A percentile compares a stretch with the other conserved stretches of the same genome.
These are phyloP conservation scores for Vicia faba DNA, from an alignment of 306 rosid genomes.

Conservation along the genomic window DNA sequence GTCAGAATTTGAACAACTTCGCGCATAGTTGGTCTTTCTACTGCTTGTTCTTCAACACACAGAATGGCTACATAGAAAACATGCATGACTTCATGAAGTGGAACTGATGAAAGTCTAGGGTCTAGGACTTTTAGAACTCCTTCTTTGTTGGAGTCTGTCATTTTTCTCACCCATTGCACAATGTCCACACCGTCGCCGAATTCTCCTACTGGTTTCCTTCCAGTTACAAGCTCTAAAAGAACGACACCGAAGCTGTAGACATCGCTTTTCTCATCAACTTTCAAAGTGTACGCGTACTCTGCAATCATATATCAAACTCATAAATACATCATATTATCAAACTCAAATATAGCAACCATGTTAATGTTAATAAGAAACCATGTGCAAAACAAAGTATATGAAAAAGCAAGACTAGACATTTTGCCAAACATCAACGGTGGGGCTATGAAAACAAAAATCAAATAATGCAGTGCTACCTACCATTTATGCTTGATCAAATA, in stretches of 20 bases:
- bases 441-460: constrained; percentile 39
- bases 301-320: constrained; percentile 39
- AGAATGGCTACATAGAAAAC: constrained; percentile 91
- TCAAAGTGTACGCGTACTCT: constrained; percentile 95
- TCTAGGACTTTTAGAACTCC: constrained; percentile 80
- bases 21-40: constrained; percentile 95
- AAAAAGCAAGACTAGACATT: neutral
- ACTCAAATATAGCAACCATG: constrained; percentile 16
- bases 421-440: constrained; percentile 31
- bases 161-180: constrained; percentile 91
- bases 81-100: constrained; percentile 85
- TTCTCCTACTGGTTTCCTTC: constrained; percentile 95
- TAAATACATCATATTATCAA: constrained; percentile 7
- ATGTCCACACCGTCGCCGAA: constrained; percentile 97
- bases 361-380: neutral
- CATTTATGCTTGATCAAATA: constrained; percentile 38
- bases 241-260: constrained; percentile 96
- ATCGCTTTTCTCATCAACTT: constrained; percentile 94
- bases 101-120: constrained; percentile 87
- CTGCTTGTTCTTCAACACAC: constrained; percentile 96
- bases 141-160: constrained; percentile 86
- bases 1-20: constrained; percentile 97
- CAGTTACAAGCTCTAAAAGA: constrained; percentile 75
- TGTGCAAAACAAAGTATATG: constrained; percentile 8
- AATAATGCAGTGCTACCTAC: constrained; percentile 38